phyloP scores from a whole-genome alignment of 306 rosid species.

The Luffa aegyptiaca region DNA sequence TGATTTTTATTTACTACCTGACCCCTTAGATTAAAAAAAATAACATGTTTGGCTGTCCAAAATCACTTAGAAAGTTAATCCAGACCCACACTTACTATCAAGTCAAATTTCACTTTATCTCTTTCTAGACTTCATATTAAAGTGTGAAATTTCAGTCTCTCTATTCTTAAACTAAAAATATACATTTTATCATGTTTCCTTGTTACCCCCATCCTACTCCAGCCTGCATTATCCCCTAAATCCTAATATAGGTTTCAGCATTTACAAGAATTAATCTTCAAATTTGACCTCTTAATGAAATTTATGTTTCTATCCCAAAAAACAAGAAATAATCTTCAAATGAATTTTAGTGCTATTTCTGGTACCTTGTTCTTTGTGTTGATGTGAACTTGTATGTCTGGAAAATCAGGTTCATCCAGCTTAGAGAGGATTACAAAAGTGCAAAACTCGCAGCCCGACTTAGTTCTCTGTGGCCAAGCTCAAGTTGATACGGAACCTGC shows the following conservation, averaged over 20 bases:
- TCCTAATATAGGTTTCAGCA: not conserved
- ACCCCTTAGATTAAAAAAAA: not conserved
- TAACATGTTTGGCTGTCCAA: no score
- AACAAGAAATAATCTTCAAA: not conserved
- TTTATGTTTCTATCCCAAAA: no score
- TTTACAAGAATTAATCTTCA: not conserved
- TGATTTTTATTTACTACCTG: no score
- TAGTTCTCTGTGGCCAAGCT: constrained; percentile 68
- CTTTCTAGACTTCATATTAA: not conserved
- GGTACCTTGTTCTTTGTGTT: not conserved
- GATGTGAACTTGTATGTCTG: constrained; percentile 16
- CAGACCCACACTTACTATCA: no score
- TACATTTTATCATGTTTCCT: not conserved
- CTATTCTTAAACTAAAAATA: not conserved
- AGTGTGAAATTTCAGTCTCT: not conserved
- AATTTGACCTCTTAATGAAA: no score
- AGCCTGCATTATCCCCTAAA: not conserved
- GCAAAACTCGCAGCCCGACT: constrained; percentile 82
- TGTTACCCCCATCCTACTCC: not conserved
- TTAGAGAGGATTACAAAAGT: constrained; percentile 87
- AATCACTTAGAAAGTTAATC: no score
- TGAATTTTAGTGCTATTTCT: not conserved
- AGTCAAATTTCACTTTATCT: not conserved
- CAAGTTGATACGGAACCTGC: constrained; percentile 21
- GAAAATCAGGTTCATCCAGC: constrained; percentile 64